These are phyloP conservation scores for Schwanniomyces pseudopolymorphus DNA, from an alignment of 805 yeast genomes.

Conservation along the genomic window DNA sequence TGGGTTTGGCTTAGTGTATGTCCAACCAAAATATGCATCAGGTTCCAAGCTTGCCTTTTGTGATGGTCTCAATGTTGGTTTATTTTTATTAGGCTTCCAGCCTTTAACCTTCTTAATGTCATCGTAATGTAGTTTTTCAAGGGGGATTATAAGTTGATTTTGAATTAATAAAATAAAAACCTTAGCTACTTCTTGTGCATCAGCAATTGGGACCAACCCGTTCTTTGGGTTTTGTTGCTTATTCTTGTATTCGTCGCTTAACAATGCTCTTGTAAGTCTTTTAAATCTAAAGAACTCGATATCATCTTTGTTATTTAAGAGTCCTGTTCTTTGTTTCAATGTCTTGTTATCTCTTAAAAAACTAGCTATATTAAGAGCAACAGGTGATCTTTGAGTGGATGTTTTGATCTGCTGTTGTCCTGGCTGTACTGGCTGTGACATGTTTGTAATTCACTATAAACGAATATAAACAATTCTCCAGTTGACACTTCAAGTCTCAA, in stretches of 20 bases:
- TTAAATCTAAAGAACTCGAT: constrained; percentile 86
- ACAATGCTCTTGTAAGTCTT: constrained; percentile 75
- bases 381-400: constrained; percentile 37
- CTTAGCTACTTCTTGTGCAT: constrained; percentile 57
- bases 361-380: constrained; percentile 68
- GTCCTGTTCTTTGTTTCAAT: constrained; percentile 82
- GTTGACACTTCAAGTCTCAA: background rate
- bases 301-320: constrained; percentile 63
- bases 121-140: constrained; percentile 65
- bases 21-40: constrained; percentile 82
- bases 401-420: constrained; percentile 11
- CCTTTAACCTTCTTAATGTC: constrained; percentile 59
- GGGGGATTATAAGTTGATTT: constrained; percentile 73
- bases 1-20: constrained; percentile 70
- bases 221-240: constrained; percentile 48
- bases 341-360: constrained; percentile 61
- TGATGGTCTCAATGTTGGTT: constrained; percentile 58
- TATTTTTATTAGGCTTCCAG: constrained; percentile 59
- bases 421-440: background rate
- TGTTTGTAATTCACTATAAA: background rate
- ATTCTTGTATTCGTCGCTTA: constrained; percentile 65
- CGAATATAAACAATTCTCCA: background rate
- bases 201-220: constrained; percentile 42
- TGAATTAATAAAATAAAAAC: constrained; percentile 68
- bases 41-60: constrained; percentile 60